phyloP scores from a whole-genome alignment of 2,329 filamentous ascomycete genomes.

The Coleophoma crateriformis region DNA sequence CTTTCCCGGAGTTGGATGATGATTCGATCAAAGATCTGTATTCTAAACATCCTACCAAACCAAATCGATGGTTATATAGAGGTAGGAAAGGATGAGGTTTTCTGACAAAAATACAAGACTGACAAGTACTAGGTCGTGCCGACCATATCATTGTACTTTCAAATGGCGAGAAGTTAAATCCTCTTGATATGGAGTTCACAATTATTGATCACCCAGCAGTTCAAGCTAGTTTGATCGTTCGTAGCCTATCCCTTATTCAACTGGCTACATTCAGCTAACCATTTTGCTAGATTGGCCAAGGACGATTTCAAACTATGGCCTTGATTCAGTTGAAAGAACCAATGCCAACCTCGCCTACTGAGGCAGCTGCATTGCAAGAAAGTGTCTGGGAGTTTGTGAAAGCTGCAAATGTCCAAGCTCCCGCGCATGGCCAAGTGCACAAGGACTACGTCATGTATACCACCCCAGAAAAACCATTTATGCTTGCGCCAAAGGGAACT shows the following conservation, averaged over 20 bases:
- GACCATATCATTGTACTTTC: slow-evolving; percentile 40
- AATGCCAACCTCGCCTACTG: slow-evolving; percentile 1
- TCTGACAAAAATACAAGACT: no score
- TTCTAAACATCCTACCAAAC: slow-evolving; percentile 28
- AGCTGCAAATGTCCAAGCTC: slow-evolving; percentile 23
- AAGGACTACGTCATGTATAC: slow-evolving; percentile 26
- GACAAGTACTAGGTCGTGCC: slow-evolving; percentile 13
- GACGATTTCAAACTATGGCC: slow-evolving; percentile 3
- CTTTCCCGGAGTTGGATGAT: slow-evolving; percentile 19
- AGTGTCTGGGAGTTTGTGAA: slow-evolving; percentile 27
- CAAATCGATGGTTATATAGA: slow-evolving; percentile 29
- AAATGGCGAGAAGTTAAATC: slow-evolving; percentile 40
- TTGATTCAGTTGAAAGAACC: slow-evolving; percentile 5
- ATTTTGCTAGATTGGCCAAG: slow-evolving; percentile 22
- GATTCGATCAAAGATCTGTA: slow-evolving; percentile 33
- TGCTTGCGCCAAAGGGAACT: slow-evolving; percentile 31
- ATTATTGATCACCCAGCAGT: slow-evolving; percentile 28
- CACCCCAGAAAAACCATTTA: slow-evolving; percentile 26
- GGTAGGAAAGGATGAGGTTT: slow-evolving; percentile 10
- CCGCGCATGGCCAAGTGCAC: slow-evolving; percentile 22
- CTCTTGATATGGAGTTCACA: slow-evolving; percentile 31
- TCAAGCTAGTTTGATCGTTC: slow-evolving; percentile 23
- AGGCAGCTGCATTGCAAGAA: slow-evolving; percentile 9
- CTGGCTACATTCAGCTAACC: neutral
- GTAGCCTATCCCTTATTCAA: neutral